Conservation (phyloP, 2,329 filamentous ascomycete species). For the Penicillium oxalicum region DNA sequence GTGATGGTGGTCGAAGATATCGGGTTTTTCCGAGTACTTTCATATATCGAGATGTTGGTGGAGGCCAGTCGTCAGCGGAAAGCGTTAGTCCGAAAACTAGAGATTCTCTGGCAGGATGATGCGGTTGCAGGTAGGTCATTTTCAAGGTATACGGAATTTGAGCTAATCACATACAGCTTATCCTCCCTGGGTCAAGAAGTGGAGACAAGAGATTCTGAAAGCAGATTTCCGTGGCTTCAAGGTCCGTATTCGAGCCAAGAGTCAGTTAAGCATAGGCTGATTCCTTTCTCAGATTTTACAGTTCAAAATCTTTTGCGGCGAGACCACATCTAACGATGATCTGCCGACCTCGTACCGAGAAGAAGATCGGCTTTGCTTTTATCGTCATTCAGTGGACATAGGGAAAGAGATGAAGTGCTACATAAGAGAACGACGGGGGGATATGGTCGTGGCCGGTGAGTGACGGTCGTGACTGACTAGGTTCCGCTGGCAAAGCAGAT, state of each 20-base stretch:
- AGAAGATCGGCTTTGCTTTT: neutral
- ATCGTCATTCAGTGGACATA: neutral
- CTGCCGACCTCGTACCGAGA: neutral
- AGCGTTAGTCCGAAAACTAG: conserved; percentile 1
- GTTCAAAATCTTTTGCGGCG: conserved; percentile 1
- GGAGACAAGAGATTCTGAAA: neutral
- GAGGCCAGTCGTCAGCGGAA: neutral
- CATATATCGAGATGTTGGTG: conserved; percentile 1
- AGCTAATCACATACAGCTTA: neutral
- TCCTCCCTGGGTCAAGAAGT: neutral
- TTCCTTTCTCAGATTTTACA: neutral
- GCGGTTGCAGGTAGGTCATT: neutral
- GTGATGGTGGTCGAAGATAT: conserved; percentile 4
- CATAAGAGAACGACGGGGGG: neutral
- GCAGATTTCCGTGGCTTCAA: neutral
- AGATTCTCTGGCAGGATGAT: conserved; percentile 4
- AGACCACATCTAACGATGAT: neutral
- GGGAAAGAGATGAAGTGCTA: neutral
- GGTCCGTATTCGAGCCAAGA: neutral
- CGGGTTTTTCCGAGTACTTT: conserved; percentile 1
- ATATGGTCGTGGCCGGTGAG: neutral
- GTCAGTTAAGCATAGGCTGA: neutral
- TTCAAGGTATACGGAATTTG: neutral
- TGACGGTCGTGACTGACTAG: neutral
- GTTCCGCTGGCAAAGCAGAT: neutral